Base-by-base conservation (phyloP, 2,329 filamentous ascomycete genomes). In the Colletotrichum shisoi region DNA sequence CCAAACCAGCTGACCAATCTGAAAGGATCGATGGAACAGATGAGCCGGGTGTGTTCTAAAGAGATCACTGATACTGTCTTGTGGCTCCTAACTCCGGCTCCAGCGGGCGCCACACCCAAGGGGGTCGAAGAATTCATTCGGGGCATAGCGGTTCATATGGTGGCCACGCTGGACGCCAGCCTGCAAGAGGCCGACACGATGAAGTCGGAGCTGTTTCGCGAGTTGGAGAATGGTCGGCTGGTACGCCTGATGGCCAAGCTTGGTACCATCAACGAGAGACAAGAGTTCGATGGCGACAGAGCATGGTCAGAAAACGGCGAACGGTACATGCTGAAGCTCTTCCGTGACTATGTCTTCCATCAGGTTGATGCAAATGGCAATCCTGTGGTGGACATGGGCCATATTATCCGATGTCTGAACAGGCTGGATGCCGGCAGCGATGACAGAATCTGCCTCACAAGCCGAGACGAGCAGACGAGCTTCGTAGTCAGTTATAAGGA, bases 311-410 rank as follows among this genome's bases (percentile, higher is more conserved):
- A 98, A 77, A 95, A 91, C 54, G 94, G 94, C 31, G 93, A 97
- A 73, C 88, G 94, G 34, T 98, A 97, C 76, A 91, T 92, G 75
- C 83, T 99, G 70, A 97, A 97, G 79, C 85, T 99, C 9, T 98
- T 98, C 82, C 88, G 95, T 57, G 95, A 99, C 79, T 98, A 96
- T 73, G 92, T 97, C 46, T 99, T 98, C 79, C 95, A 99, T 77
- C 94, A 96, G 74, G 93, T 97, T 13, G 93, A 98, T 76, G 85
- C 87, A 37, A 88, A 92, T 64, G 93, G 93, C 15, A 90, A 91
- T 60, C 91, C 95, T 0, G 90, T 94, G 1, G 83, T 96, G 5
- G 92, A 97, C 75, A 82, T 97, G 65, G 94, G 91, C 3, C 94
- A 98, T 79, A 92, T 98, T 70, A 78, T 99, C 52, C 87, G 85